Evolutionary conservation across 2,329 filamentous ascomycete genomes (phyloP), one percentile per base, ranked within the genome.

Genomic region (Alternaria burnsii): DNA sequence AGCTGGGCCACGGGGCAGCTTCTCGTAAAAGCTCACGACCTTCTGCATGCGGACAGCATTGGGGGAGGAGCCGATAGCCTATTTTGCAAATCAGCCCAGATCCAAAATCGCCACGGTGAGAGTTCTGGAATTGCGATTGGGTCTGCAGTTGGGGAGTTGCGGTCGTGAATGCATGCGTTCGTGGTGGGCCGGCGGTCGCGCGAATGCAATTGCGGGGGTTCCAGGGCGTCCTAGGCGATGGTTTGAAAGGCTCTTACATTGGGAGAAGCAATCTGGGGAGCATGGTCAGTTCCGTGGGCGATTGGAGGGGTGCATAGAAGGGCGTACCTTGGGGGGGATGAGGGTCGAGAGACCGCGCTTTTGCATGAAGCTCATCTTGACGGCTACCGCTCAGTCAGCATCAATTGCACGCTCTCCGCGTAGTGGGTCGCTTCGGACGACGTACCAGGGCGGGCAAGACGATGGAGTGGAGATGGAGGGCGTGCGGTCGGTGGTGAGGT

Each of bases 1-100:
- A 76, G 94, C 94, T 72, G 92, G 82, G 74, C 95, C 96, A 78
- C 94, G 93, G 79, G 96, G 95, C 62, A 99, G 93, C 83, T 94
- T 96, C 86, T 96, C 93, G 88, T 99, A 99, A 88, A 99, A 98
- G 85, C 88, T 92, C 82, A 98, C 94, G 74, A 99, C 93, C 77
- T 94, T 92, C 82, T 97, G 91, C 95, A 99, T 98, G 81, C 94
- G 93, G 78, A 93, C 88, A 79, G 95, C 95, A 89, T 98, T 94
- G 79, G 94, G 92, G 73, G 94, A 93, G 79, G 91, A 91, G 78
- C 95, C 94, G 79, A 99, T 93, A 75, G 92, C 94, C 95, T 98
- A 80, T 71, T 66, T 61, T 52, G 52, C 50, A 41, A 46, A 66
- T 77, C 69, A 76, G 71, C 64, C 55, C 42, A 42, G 40, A 22